A percentile compares a stretch with the other conserved stretches of the same genome.
phyloP scores from a whole-genome alignment of 1,284 basidiomycete species.

The Exobasidium cylindrosporum region DNA sequence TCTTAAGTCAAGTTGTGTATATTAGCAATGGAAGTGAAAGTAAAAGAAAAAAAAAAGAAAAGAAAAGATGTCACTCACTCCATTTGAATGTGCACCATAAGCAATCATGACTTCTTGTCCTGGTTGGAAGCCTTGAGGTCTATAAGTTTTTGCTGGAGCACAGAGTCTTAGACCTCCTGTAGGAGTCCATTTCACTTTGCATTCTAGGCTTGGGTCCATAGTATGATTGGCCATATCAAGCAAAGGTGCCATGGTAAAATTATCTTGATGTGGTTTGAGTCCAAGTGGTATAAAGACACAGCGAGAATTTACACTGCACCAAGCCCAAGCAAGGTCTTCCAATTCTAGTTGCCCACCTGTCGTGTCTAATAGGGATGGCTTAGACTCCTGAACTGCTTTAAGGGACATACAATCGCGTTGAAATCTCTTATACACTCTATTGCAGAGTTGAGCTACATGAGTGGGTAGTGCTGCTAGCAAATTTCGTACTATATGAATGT shows the following conservation, averaged over 20 bases:
- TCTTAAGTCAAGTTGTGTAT: background rate
- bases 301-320: constrained; percentile 49
- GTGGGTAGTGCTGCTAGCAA: constrained; percentile 1
- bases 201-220: constrained; percentile 23
- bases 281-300: constrained; percentile 42
- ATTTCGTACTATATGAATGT: background rate
- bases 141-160: constrained; percentile 20
- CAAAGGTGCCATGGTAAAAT: constrained; percentile 48
- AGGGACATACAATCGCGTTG: background rate
- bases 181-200: constrained; percentile 30
- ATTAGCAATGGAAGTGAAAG: background rate
- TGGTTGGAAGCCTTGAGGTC: constrained; percentile 1
- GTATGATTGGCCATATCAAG: constrained; percentile 55
- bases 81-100: constrained; percentile 47
- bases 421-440: constrained; percentile 7
- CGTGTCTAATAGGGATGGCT: background rate
- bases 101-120: constrained; percentile 47
- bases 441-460: background rate
- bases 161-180: constrained; percentile 32
- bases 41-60: background rate
- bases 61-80: constrained; percentile 3
- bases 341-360: background rate
- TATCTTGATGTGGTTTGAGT: constrained; percentile 39
- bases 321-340: constrained; percentile 33
- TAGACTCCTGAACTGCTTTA: background rate